Base-by-base conservation (phyloP, 2,329 filamentous ascomycete genomes). In the Plenodomus tracheiphilus region DNA sequence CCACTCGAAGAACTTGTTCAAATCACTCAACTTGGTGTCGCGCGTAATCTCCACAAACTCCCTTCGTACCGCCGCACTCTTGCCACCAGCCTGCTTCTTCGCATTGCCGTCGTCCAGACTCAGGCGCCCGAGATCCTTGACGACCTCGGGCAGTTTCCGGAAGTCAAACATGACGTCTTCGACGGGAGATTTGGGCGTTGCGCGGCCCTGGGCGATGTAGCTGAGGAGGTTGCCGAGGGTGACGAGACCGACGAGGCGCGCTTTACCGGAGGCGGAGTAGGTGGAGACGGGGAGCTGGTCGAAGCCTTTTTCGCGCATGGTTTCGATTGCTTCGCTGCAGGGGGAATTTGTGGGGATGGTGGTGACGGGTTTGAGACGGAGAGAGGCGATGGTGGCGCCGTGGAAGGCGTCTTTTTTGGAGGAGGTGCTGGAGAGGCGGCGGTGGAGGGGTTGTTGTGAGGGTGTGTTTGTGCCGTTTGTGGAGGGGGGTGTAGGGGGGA, bases 111-210 rank as follows among this genome's bases (percentile, higher is more conserved):
- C 54, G 18, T 66, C 60, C 0, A 70, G 41, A 19, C 74, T 69
- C 41, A 77, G 71, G 11, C 75, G 70, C 11, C 71, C 72, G 3
- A 75, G 60, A 65, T 97, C 91, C n/a, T 91, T 96, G 48, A 96
- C 86, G 7, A 96, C 86, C 76, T 97, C 92, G 60, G 89, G 85
- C 47, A 97, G 82, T 61, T 87, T 88, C 49, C 85, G 82, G 76
- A 99, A 99, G 74, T 97, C 88, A 68, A 99, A 99, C 94, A 99
- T 99, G 75, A 96, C 90, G 19, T 92, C 86, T 53, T 84, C 83
- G 49, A 99, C 90, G 0, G 84, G 85, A 58, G 82, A 89, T 60
- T 85, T 81, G 6, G 85, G 85, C 0, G 83, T 85, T 11, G 91
- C 91, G 32, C 92, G 87, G 15, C 91, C 90, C 42, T 86, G 85